Conservation (phyloP, 1,139 yeast species). For the Zygoascus sp. region DNA sequence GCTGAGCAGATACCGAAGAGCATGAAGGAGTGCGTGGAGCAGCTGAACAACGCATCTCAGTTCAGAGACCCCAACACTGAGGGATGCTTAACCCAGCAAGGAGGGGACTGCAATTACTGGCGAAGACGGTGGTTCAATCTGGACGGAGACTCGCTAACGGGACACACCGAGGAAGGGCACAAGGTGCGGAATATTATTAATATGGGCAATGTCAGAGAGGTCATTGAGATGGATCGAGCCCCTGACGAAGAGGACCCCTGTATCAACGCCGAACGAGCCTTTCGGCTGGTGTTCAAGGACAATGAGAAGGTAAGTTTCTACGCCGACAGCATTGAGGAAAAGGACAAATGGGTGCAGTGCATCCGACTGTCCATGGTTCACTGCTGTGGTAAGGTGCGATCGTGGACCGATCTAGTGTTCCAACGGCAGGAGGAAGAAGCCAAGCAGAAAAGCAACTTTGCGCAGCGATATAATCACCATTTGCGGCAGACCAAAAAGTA, state of each 20-base stretch:
- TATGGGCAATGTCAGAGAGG: slow-evolving; percentile 51
- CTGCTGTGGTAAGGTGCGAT: slow-evolving; percentile 27
- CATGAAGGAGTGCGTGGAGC: slow-evolving; percentile 28
- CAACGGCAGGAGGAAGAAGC: slow-evolving; percentile 19
- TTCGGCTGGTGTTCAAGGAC: slow-evolving; percentile 57
- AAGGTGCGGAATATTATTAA: slow-evolving; percentile 65
- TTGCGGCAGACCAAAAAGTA: slow-evolving; percentile 12
- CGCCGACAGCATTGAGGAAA: slow-evolving; percentile 53
- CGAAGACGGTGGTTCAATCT: slow-evolving; percentile 62
- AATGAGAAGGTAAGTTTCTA: slow-evolving; percentile 63
- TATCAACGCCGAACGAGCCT: slow-evolving; percentile 37
- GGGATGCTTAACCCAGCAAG: slow-evolving; percentile 71
- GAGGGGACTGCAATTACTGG: slow-evolving; percentile 71
- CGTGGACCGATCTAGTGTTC: slow-evolving; percentile 35
- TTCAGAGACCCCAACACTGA: slow-evolving; percentile 22
- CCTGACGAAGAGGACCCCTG: slow-evolving; percentile 32
- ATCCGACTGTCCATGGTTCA: slow-evolving; percentile 28
- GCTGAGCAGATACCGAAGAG: slow-evolving; percentile 51
- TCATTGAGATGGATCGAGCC: slow-evolving; percentile 38
- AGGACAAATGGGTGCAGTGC: slow-evolving; percentile 48
- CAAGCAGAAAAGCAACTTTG: slow-evolving; percentile 13
- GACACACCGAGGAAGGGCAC: slow-evolving; percentile 60
- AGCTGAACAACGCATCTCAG: slow-evolving; percentile 25
- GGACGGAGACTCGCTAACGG: slow-evolving; percentile 52
- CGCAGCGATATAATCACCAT: slow-evolving; percentile 16